Evolutionary conservation across 495 filamentous ascomycete genomes (phyloP).

Genomic region (Delitschia confertaspora): DNA sequence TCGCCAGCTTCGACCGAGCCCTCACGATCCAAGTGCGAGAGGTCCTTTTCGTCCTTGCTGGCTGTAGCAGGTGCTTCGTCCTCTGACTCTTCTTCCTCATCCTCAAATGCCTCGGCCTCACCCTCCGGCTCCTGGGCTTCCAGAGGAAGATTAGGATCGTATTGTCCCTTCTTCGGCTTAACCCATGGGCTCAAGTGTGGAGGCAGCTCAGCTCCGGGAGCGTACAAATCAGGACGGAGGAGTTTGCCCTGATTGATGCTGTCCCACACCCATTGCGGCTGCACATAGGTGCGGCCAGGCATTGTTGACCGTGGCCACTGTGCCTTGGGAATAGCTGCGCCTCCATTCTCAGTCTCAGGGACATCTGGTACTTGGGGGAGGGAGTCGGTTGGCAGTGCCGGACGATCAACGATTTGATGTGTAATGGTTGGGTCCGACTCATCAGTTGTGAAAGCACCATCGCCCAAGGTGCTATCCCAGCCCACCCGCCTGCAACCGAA

Average conservation of each 20-base stretch:
- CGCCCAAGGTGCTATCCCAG: constrained; percentile 83
- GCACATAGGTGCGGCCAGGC: constrained; percentile 81
- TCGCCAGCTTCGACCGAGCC: constrained; percentile 38
- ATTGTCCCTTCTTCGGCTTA: constrained; percentile 69
- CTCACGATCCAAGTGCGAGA: constrained; percentile 31
- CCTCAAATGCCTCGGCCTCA: constrained; percentile 64
- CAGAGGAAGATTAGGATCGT: constrained; percentile 77
- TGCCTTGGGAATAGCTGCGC: constrained; percentile 10
- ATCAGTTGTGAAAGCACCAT: constrained; percentile 82
- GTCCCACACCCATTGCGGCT: constrained; percentile 99
- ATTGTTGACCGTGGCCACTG: constrained; percentile 54
- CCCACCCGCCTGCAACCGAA: constrained; percentile 95
- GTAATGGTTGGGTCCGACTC: constrained; percentile 83
- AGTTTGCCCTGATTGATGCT: constrained; percentile 83
- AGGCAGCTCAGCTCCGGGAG: constrained; percentile 77
- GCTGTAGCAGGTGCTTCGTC: constrained; percentile 31
- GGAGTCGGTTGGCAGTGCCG: constrained; percentile 56
- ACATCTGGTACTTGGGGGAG: constrained; percentile 41
- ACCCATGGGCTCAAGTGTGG: constrained; percentile 96
- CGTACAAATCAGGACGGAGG: constrained; percentile 79
- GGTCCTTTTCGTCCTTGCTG: constrained; percentile 28
- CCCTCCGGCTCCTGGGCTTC: constrained; percentile 70
- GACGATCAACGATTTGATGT: constrained; percentile 90
- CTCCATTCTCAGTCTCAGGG: constrained; percentile 46
- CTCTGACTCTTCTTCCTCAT: constrained; percentile 50